Conservation (phyloP, 1,284 basidiomycete species). For the Boletus subluridellus region DNA sequence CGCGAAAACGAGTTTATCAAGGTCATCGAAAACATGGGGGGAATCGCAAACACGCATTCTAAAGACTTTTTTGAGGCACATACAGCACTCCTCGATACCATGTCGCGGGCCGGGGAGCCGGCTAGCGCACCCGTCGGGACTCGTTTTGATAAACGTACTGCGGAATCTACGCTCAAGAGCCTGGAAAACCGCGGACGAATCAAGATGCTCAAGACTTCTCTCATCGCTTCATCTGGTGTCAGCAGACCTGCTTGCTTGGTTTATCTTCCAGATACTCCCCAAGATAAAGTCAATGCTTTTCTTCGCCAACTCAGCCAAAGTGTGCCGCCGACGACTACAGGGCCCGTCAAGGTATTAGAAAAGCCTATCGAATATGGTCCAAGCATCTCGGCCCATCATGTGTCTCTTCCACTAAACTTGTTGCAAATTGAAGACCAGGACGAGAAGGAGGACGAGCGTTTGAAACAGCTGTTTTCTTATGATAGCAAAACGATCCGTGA, state of each 20-base stretch:
- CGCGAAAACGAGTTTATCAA: slow-evolving; percentile 73
- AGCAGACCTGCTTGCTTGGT: slow-evolving; percentile 55
- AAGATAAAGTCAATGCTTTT: slow-evolving; percentile 51
- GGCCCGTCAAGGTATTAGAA: slow-evolving; percentile 45
- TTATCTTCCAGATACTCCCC: slow-evolving; percentile 54
- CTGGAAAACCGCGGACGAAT: slow-evolving; percentile 62
- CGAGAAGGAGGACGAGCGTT: slow-evolving; percentile 41
- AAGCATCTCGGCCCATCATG: slow-evolving; percentile 30
- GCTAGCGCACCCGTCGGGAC: slow-evolving; percentile 66
- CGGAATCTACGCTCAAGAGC: slow-evolving; percentile 53
- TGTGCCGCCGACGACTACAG: slow-evolving; percentile 33
- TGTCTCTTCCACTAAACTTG: slow-evolving; percentile 40
- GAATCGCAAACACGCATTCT: slow-evolving; percentile 59
- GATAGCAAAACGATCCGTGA: slow-evolving; percentile 54
- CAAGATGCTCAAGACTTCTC: slow-evolving; percentile 59
- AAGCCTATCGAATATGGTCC: slow-evolving; percentile 53
- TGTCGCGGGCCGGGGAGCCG: slow-evolving; percentile 56
- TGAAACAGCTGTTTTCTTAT: slow-evolving; percentile 49
- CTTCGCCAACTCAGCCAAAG: slow-evolving; percentile 49
- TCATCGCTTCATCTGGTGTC: slow-evolving; percentile 52
- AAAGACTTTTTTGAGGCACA: slow-evolving; percentile 69
- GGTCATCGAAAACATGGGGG: slow-evolving; percentile 58
- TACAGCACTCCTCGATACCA: slow-evolving; percentile 50
- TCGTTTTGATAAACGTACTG: slow-evolving; percentile 70
- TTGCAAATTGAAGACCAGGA: slow-evolving; percentile 42